Base-by-base conservation (phyloP, 306 rosid genomes). In the Vachellia collinsii region DNA sequence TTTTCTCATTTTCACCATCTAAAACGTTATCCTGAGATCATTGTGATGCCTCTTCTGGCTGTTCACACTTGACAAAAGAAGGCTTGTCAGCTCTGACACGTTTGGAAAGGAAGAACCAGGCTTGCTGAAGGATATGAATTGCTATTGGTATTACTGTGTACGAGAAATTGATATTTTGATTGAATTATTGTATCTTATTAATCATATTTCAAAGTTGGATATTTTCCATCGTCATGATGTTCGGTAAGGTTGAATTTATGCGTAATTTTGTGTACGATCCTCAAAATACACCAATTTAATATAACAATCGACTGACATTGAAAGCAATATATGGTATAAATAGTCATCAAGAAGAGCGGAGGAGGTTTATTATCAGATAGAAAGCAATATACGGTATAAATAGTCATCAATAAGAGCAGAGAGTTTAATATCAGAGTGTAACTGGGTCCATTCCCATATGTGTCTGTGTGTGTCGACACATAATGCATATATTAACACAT, bases 1-100 rank as follows among this genome's bases (percentile, higher is more conserved):
- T 37, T 37, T 76, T 41, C 80, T 43, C 71, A 70, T 10, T 47
- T 71, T 1, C 29, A 72, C 76, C 11, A 48, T 16, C 25, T 56
- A 23, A 14, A 73, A 63, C 46, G 39, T 47, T 64, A 50, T 38
- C 58, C 67, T 37, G 46, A 38, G 68, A 41, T 64, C 69, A 63
- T 38, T 63, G 37, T 48, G 72, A 20, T 62, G 29, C 74, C 56
- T 22, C 22, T 65, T 61, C 67, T 25, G 67, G 16, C 38, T 61
- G 67, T 11, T 61, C 67, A 25, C 13, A 58, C 20, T 54, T 29
- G 20, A 20, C 11, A 54, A 8, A 54, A 7, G 8, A 8, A 7
- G 12, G 29, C 5, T 54, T 54, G 62, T 7, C 62, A 20, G 29
- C 62, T n/a, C 11, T 8, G 38, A 25, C 67, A 25, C 8, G n/a